These are phyloP conservation scores for Saccharomycopsis capsularis DNA, from an alignment of 805 yeast species.

Conservation along the genomic window DNA sequence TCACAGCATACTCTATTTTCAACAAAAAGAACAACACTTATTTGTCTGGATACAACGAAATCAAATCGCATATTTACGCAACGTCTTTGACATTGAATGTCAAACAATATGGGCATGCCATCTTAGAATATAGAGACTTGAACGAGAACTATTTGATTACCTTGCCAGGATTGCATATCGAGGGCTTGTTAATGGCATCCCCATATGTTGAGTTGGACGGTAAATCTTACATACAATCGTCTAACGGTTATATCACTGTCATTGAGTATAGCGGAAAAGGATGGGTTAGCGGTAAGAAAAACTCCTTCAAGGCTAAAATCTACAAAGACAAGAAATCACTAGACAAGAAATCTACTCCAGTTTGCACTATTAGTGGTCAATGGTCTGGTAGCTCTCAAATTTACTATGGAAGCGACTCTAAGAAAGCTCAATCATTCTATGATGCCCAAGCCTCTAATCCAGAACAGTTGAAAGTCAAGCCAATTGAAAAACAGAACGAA, in stretches of 20 bases:
- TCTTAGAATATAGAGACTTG: conserved; percentile 55
- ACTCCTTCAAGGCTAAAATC: conserved; percentile 81
- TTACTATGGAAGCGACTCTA: conserved; percentile 43
- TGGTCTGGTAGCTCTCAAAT: conserved; percentile 80
- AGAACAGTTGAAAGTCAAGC: conserved; percentile 64
- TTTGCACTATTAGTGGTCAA: conserved; percentile 81
- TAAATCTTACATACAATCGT: conserved; percentile 73
- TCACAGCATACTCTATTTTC: conserved; percentile 82
- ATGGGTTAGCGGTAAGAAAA: conserved; percentile 91
- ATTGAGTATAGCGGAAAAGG: conserved; percentile 90
- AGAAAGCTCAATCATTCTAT: conserved; percentile 49
- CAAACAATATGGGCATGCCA: conserved; percentile 88
- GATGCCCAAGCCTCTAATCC: conserved; percentile 49
- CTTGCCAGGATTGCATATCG: conserved; percentile 92
- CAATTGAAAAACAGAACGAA: conserved; percentile 69
- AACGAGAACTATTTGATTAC: conserved; percentile 71
- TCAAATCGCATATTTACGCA: conserved; percentile 69
- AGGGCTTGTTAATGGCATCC: conserved; percentile 82
- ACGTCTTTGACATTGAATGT: conserved; percentile 71
- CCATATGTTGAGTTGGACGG: conserved; percentile 96
- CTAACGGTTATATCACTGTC: conserved; percentile 65
- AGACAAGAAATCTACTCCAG: conserved; percentile 51
- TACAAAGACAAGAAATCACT: conserved; percentile 46
- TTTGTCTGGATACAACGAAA: conserved; percentile 84
- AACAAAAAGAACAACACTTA: conserved; percentile 63